Conservation (phyloP, 2,329 filamentous ascomycete genomes). For the Neonectria sp. region DNA sequence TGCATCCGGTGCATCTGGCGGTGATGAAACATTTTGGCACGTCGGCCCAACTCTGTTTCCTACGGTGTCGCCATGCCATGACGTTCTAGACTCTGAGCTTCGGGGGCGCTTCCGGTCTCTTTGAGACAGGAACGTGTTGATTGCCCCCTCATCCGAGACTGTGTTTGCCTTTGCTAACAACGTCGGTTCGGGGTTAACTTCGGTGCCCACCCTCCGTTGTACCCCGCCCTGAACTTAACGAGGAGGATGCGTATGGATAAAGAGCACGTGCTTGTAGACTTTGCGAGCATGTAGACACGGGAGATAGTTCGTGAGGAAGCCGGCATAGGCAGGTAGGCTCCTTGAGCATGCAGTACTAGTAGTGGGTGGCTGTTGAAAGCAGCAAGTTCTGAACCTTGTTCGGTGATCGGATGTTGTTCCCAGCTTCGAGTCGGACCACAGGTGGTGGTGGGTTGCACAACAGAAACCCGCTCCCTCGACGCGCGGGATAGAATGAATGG, state of each 20-base stretch:
- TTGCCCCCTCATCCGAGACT: neutral
- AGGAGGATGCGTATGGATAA: neutral
- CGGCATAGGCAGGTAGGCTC: neutral
- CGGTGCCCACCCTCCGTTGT: neutral
- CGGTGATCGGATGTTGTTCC: neutral
- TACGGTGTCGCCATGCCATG: slow-evolving; percentile 1
- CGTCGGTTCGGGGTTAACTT: neutral
- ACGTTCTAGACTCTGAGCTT: slow-evolving; percentile 1
- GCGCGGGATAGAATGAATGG: neutral
- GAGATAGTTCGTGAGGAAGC: neutral
- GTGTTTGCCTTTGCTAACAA: neutral
- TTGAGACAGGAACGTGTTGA: neutral
- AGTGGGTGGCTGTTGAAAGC: neutral
- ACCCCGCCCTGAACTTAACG: neutral
- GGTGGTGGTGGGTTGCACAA: slow-evolving; percentile 5
- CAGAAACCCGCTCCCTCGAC: neutral
- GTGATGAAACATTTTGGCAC: neutral
- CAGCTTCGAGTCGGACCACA: neutral
- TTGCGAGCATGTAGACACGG: neutral
- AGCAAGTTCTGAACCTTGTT: neutral
- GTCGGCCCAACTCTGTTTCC: slow-evolving; percentile 1
- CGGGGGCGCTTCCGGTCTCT: neutral
- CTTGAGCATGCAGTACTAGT: neutral
- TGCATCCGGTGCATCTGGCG: too few species aligned
- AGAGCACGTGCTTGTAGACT: neutral